These are phyloP conservation scores for Thelephora ganbajun DNA, from an alignment of 768 basidiomycete genomes.

Conservation along the genomic window DNA sequence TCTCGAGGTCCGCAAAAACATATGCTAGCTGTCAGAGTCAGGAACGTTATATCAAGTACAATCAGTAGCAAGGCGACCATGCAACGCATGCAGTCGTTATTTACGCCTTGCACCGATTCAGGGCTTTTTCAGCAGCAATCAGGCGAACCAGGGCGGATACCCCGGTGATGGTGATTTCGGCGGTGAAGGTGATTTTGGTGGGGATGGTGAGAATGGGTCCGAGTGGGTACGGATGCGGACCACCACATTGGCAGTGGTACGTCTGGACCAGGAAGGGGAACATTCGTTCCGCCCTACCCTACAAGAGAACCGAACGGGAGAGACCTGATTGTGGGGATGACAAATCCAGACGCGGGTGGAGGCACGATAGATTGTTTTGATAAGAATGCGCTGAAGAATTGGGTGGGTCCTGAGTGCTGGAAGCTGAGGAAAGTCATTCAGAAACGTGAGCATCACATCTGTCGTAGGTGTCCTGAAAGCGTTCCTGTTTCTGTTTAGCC, in stretches of 20 bases:
- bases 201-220: constrained; percentile 11
- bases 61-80: too few species aligned
- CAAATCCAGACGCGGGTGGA: constrained; percentile 42
- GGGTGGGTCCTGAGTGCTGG: constrained; percentile 99
- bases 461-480: background rate
- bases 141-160: constrained; percentile 37
- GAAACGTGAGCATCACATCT: constrained; percentile 32
- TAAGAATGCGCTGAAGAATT: constrained; percentile 74
- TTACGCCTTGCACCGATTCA: constrained; percentile 24
- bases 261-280: constrained; percentile 26
- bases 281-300: constrained; percentile 75
- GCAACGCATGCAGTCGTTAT: too few species aligned
- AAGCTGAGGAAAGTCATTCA: constrained; percentile 75
- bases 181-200: constrained; percentile 28
- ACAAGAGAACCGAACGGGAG: constrained; percentile 59
- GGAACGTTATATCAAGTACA: too few species aligned
- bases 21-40: constrained; percentile 21
- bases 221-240: constrained; percentile 21
- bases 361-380: constrained; percentile 83
- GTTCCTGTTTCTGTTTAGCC: constrained; percentile 18
- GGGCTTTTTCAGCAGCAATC: constrained; percentile 58
- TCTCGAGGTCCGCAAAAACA: too few species aligned
- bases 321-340: constrained; percentile 81
- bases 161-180: constrained; percentile 17
- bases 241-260: constrained; percentile 31